A percentile compares a stretch with the other conserved stretches of the same genome.
These are phyloP conservation scores for Lasiosphaeria hispida DNA, from an alignment of 495 filamentous ascomycete genomes.

Conservation along the genomic window DNA sequence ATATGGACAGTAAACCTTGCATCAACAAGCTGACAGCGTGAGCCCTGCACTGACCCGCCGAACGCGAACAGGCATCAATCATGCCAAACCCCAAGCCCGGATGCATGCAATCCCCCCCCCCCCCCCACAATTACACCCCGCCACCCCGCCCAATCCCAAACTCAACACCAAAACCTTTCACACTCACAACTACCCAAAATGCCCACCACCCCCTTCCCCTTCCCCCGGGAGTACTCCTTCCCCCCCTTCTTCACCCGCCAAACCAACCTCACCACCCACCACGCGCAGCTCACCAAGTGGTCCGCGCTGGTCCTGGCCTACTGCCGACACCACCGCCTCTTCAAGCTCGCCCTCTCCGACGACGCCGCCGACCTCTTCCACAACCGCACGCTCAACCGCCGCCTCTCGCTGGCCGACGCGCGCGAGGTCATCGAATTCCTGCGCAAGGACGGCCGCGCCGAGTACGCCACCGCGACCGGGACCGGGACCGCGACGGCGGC, in stretches of 20 bases:
- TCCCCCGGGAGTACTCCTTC: conserved; percentile 59
- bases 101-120: too few species aligned
- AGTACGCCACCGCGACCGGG: conserved; percentile 64
- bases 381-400: conserved; percentile 52
- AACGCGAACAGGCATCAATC: too few species aligned
- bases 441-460: conserved; percentile 62
- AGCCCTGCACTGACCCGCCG: too few species aligned
- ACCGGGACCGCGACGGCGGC: conserved; percentile 45
- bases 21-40: too few species aligned
- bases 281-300: conserved; percentile 81
- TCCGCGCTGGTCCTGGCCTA: conserved; percentile 79
- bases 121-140: too few species aligned
- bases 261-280: conserved; percentile 70
- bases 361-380: conserved; percentile 54
- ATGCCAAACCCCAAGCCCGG: too few species aligned
- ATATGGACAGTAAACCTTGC: too few species aligned
- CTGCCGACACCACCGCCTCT: conserved; percentile 72
- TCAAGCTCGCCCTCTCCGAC: conserved; percentile 63
- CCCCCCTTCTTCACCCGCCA: conserved; percentile 79
- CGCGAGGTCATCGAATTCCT: conserved; percentile 72
- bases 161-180: too few species aligned
- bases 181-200: not conserved
- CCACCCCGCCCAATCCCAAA: too few species aligned
- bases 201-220: conserved; percentile 33
- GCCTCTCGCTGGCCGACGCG: conserved; percentile 60